Evolutionary conservation across 495 filamentous ascomycete genomes (phyloP).

Genomic region (Bombardia bombarda): DNA sequence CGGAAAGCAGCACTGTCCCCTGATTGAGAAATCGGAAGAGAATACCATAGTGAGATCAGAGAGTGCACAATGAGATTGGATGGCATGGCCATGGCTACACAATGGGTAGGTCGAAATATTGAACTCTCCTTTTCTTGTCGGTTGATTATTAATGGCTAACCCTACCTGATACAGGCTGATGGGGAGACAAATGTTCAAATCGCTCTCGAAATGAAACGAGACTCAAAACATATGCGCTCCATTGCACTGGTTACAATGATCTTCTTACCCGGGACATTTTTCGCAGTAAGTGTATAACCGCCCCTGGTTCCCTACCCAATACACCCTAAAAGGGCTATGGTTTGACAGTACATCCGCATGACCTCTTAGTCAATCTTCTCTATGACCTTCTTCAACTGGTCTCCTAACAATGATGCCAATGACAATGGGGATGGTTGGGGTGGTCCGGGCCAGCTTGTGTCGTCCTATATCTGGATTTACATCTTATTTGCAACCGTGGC

Average conservation of each 20-base stretch:
- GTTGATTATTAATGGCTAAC: constrained; percentile 1
- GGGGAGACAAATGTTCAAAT: constrained; percentile 19
- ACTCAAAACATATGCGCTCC: constrained; percentile 7
- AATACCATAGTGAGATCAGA: constrained; percentile 26
- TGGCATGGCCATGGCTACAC: constrained; percentile 30
- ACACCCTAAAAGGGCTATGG: neutral
- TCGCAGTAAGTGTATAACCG: neutral
- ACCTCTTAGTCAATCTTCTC: neutral
- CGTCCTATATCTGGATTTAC: too few relatives aligned
- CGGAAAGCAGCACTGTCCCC: constrained; percentile 9
- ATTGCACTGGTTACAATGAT: constrained; percentile 8
- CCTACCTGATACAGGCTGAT: constrained; percentile 5
- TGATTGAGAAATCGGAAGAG: constrained; percentile 24
- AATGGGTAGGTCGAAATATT: constrained; percentile 19
- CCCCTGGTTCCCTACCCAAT: neutral
- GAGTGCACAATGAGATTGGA: constrained; percentile 32
- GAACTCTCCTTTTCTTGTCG: neutral
- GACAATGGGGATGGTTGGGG: too few relatives aligned
- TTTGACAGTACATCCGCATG: neutral
- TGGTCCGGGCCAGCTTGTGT: too few relatives aligned
- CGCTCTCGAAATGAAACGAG: constrained; percentile 3
- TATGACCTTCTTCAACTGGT: constrained; percentile 6
- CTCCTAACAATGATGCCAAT: too few relatives aligned
- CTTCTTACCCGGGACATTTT: constrained; percentile 7
- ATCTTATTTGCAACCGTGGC: too few relatives aligned